A percentile compares a stretch with the other conserved stretches of the same genome.
phyloP scores from a whole-genome alignment of 306 rosid genomes.

The Fragaria iinumae region DNA sequence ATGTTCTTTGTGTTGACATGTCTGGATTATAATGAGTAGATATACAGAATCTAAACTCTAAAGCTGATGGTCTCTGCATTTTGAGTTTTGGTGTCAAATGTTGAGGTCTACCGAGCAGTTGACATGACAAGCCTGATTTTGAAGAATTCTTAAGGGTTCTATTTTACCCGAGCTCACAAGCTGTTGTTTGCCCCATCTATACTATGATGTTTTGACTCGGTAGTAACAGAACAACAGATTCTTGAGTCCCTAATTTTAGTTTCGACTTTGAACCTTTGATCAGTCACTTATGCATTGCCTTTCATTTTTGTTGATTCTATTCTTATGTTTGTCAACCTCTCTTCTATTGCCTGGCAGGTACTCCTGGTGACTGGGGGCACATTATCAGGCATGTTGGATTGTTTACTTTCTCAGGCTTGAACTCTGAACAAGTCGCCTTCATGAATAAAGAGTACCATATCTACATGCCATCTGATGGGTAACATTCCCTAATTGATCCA shows the following conservation, averaged over 20 bases:
- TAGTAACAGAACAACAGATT: not conserved
- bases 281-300: not conserved
- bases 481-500: conserved; percentile 4
- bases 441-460: conserved; percentile 72
- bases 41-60: not conserved
- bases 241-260: not conserved
- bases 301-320: not conserved
- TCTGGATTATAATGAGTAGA: not conserved
- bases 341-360: conserved; percentile 47
- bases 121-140: no score
- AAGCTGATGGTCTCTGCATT: not conserved
- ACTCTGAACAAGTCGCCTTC: conserved; percentile 76
- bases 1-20: not conserved
- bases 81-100: not conserved
- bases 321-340: not conserved
- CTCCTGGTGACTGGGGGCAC: conserved; percentile 98
- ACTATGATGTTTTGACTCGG: no score
- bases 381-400: conserved; percentile 82
- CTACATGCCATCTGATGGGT: conserved; percentile 96
- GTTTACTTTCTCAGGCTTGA: conserved; percentile 88
- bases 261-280: not conserved
- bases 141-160: no score
- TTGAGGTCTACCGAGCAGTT: not conserved
- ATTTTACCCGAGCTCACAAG: no score
- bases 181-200: no score